These are phyloP conservation scores for Rachicladosporium sp. DNA, from an alignment of 2,329 filamentous ascomycete species.

Conservation along the genomic window DNA sequence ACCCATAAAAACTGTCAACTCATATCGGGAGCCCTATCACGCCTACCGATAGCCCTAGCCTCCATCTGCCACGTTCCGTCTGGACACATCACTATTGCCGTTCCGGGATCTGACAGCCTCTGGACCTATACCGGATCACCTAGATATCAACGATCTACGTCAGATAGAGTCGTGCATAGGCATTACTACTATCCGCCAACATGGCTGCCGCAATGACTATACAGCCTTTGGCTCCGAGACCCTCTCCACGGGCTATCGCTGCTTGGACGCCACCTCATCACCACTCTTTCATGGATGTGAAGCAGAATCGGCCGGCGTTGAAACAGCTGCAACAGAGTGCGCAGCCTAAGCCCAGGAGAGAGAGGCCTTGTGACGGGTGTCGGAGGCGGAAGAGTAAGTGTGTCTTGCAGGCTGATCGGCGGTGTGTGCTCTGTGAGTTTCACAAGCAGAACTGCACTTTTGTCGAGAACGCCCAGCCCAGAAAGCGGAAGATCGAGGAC, in stretches of 20 bases:
- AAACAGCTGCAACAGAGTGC: slow-evolving; percentile 21
- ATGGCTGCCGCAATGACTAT: slow-evolving; percentile 39
- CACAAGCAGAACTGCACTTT: slow-evolving; percentile 71
- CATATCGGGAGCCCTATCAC: slow-evolving; percentile 4
- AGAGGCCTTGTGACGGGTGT: slow-evolving; percentile 56
- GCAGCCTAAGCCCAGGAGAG: slow-evolving; percentile 15
- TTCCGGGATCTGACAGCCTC: slow-evolving; percentile 6
- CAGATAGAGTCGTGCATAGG: slow-evolving; percentile 7
- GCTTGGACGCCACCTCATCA: slow-evolving; percentile 29
- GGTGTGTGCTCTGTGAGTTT: slow-evolving; percentile 66
- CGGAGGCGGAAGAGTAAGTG: slow-evolving; percentile 62
- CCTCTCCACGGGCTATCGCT: slow-evolving; percentile 33
- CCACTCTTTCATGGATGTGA: slow-evolving; percentile 27
- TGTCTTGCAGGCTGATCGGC: slow-evolving; percentile 60
- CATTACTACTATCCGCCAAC: slow-evolving; percentile 9
- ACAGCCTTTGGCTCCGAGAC: slow-evolving; percentile 34
- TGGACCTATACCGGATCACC: slow-evolving; percentile 7
- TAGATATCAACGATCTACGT: slow-evolving; percentile 10
- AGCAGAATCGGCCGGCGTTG: slow-evolving; percentile 28
- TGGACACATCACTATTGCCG: slow-evolving; percentile 1
- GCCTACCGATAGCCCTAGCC: slow-evolving; percentile 6
- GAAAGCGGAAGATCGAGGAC: slow-evolving; percentile 67
- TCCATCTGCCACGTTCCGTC: slow-evolving; percentile 3
- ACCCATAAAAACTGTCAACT: slow-evolving; percentile 5
- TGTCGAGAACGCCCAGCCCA: slow-evolving; percentile 60